These are phyloP conservation scores for Phtheirospermum japonicum DNA, from an alignment of 257 asterid genomes.

Conservation along the genomic window DNA sequence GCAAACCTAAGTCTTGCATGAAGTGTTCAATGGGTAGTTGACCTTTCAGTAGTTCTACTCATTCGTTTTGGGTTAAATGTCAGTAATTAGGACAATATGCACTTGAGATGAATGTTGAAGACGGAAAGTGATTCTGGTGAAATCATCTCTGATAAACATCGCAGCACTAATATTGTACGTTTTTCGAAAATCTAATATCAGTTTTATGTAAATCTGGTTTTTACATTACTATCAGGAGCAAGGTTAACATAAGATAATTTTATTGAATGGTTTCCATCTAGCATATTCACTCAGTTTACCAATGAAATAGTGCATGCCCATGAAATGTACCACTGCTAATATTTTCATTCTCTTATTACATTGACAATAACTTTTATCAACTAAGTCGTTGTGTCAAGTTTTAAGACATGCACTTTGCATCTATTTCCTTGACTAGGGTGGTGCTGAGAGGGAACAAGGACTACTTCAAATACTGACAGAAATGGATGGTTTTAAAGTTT, in stretches of 20 bases:
- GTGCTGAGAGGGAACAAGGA: conserved; percentile 99
- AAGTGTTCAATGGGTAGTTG: conserved; percentile 1
- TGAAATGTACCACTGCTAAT: conserved; percentile 11
- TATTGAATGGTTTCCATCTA: conserved; percentile 17
- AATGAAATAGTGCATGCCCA: conserved; percentile 1
- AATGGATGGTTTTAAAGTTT: conserved; percentile 96
- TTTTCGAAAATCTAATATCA: conserved; percentile 11
- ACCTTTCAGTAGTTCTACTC: conserved; percentile 10
- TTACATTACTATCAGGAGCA: neutral
- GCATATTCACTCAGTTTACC: conserved; percentile 15
- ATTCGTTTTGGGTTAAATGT: neutral
- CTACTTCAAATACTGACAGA: conserved; percentile 96
- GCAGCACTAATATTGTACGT: conserved; percentile 1
- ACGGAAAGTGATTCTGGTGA: conserved; percentile 21
- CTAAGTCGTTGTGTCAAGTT: conserved; percentile 13
- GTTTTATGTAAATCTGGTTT: conserved; percentile 17
- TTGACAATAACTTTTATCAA: conserved; percentile 2
- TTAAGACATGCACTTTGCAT: conserved; percentile 14
- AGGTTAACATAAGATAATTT: neutral
- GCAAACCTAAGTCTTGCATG: conserved; percentile 16
- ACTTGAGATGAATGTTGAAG: conserved; percentile 19
- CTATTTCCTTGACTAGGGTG: conserved; percentile 64
- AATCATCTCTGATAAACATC: conserved; percentile 3
- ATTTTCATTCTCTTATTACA: conserved; percentile 7
- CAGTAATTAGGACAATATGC: conserved; percentile 5